phyloP scores from a whole-genome alignment of 1,284 basidiomycete species.

The Leccinum pachyderme region DNA sequence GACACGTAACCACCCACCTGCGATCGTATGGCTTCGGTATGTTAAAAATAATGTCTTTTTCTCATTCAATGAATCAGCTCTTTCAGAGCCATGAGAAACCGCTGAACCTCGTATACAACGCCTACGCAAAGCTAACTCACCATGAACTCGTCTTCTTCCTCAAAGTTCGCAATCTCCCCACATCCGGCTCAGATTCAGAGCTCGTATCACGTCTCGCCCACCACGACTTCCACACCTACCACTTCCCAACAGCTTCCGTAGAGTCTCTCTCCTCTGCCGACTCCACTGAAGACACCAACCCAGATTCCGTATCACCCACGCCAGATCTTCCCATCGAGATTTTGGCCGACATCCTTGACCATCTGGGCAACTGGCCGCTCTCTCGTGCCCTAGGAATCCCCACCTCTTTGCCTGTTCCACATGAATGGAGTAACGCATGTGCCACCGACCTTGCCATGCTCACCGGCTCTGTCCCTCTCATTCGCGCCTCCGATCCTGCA shows the following conservation, averaged over 20 bases:
- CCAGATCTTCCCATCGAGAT: constrained; percentile 73
- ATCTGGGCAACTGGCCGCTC: constrained; percentile 79
- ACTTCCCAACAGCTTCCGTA: constrained; percentile 44
- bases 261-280: constrained; percentile 24
- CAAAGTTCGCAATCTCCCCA: constrained; percentile 63
- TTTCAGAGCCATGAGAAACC: constrained; percentile 24
- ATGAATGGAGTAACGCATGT: constrained; percentile 69
- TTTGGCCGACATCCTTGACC: constrained; percentile 71
- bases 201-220: constrained; percentile 67
- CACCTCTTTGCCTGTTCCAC: constrained; percentile 61
- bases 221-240: constrained; percentile 69
- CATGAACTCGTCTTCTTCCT: constrained; percentile 72
- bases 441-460: constrained; percentile 67
- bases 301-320: constrained; percentile 31
- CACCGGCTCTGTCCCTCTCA: constrained; percentile 54
- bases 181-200: constrained; percentile 56
- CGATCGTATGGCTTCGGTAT: constrained; percentile 28
- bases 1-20: background rate
- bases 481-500: constrained; percentile 56
- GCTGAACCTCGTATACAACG: constrained; percentile 32
- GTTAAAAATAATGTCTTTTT: constrained; percentile 11
- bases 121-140: constrained; percentile 65
- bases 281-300: constrained; percentile 18
- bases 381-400: constrained; percentile 71
- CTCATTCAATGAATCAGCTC: constrained; percentile 10